These are phyloP conservation scores for Cercophora newfieldiana DNA, from an alignment of 495 filamentous ascomycete genomes.

Conservation along the genomic window DNA sequence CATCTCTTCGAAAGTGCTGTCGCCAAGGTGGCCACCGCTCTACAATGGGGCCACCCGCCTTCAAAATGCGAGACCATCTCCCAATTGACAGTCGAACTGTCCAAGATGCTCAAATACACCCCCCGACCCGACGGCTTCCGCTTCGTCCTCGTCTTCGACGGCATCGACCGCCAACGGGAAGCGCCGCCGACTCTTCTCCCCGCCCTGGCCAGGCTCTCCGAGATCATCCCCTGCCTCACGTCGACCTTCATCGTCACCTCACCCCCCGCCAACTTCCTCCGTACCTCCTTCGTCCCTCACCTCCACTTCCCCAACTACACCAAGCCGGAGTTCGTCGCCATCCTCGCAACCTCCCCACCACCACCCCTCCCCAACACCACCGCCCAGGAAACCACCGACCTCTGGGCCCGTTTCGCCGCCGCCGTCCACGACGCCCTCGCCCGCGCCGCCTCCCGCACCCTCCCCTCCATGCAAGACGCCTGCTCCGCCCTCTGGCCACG, in stretches of 20 bases:
- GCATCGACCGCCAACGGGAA: slow-evolving; percentile 86
- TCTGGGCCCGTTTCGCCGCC: slow-evolving; percentile 78
- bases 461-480: slow-evolving; percentile 59
- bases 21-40: slow-evolving; percentile 52
- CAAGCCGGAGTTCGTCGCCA: slow-evolving; percentile 71
- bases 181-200: slow-evolving; percentile 76
- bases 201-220: slow-evolving; percentile 47
- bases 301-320: slow-evolving; percentile 85
- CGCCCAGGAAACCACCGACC: slow-evolving; percentile 51
- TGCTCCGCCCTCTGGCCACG: slow-evolving; percentile 64
- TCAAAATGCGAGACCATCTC: slow-evolving; percentile 75
- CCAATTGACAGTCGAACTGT: slow-evolving; percentile 68
- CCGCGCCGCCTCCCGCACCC: slow-evolving; percentile 63
- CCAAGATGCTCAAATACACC: slow-evolving; percentile 54
- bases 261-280: slow-evolving; percentile 70
- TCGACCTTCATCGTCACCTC: slow-evolving; percentile 75
- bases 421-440: slow-evolving; percentile 73
- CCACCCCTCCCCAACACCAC: slow-evolving; percentile 40
- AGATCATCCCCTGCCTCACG: slow-evolving; percentile 69
- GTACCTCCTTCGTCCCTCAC: slow-evolving; percentile 70
- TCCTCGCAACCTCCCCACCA: slow-evolving; percentile 55
- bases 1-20: slow-evolving; percentile 77
- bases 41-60: slow-evolving; percentile 45
- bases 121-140: slow-evolving; percentile 36
- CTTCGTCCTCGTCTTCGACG: slow-evolving; percentile 86